A percentile compares a stretch with the other conserved stretches of the same genome.
phyloP scores from a whole-genome alignment of 257 asterid species.

The Lycium ferocissimum region DNA sequence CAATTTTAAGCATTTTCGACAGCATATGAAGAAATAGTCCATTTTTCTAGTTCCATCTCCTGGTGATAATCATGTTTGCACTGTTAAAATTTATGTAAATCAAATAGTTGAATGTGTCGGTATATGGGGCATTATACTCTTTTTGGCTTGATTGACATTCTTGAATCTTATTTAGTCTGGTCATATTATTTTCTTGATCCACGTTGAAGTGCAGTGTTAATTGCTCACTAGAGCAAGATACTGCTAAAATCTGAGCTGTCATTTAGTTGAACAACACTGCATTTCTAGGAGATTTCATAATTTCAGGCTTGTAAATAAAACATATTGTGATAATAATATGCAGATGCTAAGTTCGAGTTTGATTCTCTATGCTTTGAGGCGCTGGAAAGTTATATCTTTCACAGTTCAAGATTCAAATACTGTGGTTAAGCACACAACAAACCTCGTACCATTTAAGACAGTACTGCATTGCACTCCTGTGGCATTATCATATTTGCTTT shows the following conservation, averaged over 20 bases:
- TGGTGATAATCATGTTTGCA: neutral
- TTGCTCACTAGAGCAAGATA: neutral
- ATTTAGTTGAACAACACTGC: neutral
- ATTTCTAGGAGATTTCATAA: neutral
- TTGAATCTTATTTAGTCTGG: neutral
- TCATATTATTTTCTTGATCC: neutral
- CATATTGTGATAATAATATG: neutral
- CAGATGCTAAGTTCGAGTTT: constrained; percentile 35
- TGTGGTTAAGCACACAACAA: neutral
- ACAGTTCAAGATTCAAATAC: constrained; percentile 27
- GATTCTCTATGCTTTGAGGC: constrained; percentile 36
- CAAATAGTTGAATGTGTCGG: neutral
- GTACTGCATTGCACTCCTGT: constrained; percentile 33
- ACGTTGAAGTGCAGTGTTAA: neutral
- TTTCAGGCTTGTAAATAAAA: neutral
- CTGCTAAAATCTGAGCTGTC: neutral
- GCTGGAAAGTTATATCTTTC: constrained; percentile 34
- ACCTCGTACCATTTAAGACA: constrained; percentile 28
- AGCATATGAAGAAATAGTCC: neutral
- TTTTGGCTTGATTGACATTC: constrained; percentile 3
- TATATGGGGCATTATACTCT: neutral
- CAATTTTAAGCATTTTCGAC: neutral
- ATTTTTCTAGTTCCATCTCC: neutral
- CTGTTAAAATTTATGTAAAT: neutral
- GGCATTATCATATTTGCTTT: constrained; percentile 39